phyloP scores from a whole-genome alignment of 495 filamentous ascomycete species.

The Talaromyces trachyspermus region DNA sequence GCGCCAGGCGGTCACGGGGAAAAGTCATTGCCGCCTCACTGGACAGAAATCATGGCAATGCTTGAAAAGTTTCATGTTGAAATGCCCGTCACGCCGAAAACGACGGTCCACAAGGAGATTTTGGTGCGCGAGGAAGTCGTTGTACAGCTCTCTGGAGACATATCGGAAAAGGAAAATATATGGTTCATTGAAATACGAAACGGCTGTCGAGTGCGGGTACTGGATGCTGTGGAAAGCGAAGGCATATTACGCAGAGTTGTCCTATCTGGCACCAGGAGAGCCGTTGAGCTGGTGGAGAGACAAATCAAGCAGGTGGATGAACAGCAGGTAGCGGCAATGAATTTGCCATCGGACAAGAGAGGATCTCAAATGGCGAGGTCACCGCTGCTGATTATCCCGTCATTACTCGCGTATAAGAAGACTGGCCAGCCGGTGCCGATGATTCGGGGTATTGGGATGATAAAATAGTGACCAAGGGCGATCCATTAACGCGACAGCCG shows the following conservation, averaged over 20 bases:
- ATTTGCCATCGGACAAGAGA: conserved; percentile 13
- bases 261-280: conserved; percentile 27
- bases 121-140: conserved; percentile 33
- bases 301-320: conserved; percentile 17
- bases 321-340: conserved; percentile 14
- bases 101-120: conserved; percentile 22
- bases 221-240: conserved; percentile 23
- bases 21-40: conserved; percentile 9
- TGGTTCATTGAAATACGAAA: conserved; percentile 28
- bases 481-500: neutral
- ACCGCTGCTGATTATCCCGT: conserved; percentile 26
- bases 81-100: conserved; percentile 8
- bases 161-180: conserved; percentile 29
- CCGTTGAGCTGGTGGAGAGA: conserved; percentile 22
- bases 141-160: conserved; percentile 25
- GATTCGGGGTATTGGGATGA: conserved; percentile 30
- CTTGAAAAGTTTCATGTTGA: conserved; percentile 18
- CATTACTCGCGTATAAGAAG: conserved; percentile 14
- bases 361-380: conserved; percentile 23
- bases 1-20: neutral
- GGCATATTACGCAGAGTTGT: conserved; percentile 29
- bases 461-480: neutral
- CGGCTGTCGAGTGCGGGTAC: conserved; percentile 34
- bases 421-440: conserved; percentile 18
- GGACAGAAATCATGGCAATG: conserved; percentile 21